Percentiles rank a stretch among this genome's conserved stretches.
Evolutionary conservation across 2,329 filamentous ascomycete genomes (phyloP).

Genomic region (Hypocrella siamensis): DNA sequence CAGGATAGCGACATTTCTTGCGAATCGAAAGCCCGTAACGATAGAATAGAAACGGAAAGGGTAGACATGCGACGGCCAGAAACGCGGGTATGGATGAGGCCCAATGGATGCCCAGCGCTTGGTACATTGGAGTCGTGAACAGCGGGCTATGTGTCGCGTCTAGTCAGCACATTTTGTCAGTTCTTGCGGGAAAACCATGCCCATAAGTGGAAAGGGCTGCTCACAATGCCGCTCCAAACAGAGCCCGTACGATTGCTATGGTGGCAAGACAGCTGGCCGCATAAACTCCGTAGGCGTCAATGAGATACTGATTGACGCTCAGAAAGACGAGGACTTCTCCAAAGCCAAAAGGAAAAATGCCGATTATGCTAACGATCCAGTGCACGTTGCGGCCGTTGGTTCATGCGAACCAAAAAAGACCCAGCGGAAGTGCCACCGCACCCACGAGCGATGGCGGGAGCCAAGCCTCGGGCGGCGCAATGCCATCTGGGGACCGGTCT

Average conservation of each 20-base stretch:
- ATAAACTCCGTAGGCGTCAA: conserved; percentile 53
- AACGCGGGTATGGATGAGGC: conserved; percentile 54
- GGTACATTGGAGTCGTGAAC: conserved; percentile 41
- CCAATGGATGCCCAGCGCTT: conserved; percentile 52
- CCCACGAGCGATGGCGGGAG: conserved; percentile 40
- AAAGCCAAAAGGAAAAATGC: conserved; percentile 28
- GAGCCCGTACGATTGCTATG: conserved; percentile 48
- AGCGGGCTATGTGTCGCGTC: too few relatives aligned
- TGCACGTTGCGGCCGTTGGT: conserved; percentile 34
- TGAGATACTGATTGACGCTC: conserved; percentile 42
- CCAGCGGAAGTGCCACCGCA: conserved; percentile 34
- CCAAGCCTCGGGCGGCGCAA: conserved; percentile 43
- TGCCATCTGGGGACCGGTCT: too few relatives aligned
- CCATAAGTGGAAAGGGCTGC: too few relatives aligned
- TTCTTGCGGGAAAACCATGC: too few relatives aligned
- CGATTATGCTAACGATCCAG: conserved; percentile 25
- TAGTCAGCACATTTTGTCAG: too few relatives aligned
- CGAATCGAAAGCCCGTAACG: neutral
- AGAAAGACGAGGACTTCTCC: conserved; percentile 45
- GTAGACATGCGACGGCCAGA: conserved; percentile 44
- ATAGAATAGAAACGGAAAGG: conserved; percentile 36
- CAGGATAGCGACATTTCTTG: neutral
- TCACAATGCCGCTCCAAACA: conserved; percentile 55
- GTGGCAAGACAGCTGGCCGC: conserved; percentile 56
- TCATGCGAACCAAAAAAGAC: conserved; percentile 46